Evolutionary conservation across 1,284 basidiomycete genomes (phyloP).

Genomic region (Microbotryum scabiosae): DNA sequence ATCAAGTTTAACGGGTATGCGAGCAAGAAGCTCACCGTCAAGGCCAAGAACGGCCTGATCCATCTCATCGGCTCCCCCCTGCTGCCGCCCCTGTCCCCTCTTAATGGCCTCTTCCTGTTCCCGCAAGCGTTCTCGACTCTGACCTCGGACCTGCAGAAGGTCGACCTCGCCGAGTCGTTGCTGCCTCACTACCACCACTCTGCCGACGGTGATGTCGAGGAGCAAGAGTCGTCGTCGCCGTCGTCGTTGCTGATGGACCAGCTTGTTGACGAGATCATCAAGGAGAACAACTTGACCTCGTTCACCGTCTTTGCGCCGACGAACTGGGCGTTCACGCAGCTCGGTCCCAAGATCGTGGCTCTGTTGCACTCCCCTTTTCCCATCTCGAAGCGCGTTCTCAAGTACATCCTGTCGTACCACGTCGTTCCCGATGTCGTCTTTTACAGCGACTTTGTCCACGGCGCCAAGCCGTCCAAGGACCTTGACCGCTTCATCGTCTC

Average conservation of each 20-base stretch:
- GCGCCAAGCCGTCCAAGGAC: constrained; percentile 4
- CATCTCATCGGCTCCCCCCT: constrained; percentile 27
- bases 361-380: constrained; percentile 36
- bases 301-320: constrained; percentile 34
- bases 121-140: constrained; percentile 32
- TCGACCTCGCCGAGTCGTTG: constrained; percentile 27
- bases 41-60: constrained; percentile 35
- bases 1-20: constrained; percentile 23
- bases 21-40: constrained; percentile 25
- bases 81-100: constrained; percentile 33
- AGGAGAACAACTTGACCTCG: constrained; percentile 12
- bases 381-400: constrained; percentile 26
- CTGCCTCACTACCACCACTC: constrained; percentile 21
- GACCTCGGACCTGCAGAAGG: constrained; percentile 34
- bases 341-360: constrained; percentile 15
- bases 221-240: constrained; percentile 3
- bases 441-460: constrained; percentile 32
- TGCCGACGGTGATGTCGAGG: constrained; percentile 6
- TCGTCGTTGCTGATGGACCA: constrained; percentile 5
- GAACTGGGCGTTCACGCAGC: constrained; percentile 24
- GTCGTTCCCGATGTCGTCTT: constrained; percentile 33
- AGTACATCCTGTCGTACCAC: constrained; percentile 33
- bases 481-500: neutral
- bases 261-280: constrained; percentile 25
- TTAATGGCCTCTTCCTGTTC: constrained; percentile 33